phyloP scores from a whole-genome alignment of 768 basidiomycete species.

The Trametes sanguinea region DNA sequence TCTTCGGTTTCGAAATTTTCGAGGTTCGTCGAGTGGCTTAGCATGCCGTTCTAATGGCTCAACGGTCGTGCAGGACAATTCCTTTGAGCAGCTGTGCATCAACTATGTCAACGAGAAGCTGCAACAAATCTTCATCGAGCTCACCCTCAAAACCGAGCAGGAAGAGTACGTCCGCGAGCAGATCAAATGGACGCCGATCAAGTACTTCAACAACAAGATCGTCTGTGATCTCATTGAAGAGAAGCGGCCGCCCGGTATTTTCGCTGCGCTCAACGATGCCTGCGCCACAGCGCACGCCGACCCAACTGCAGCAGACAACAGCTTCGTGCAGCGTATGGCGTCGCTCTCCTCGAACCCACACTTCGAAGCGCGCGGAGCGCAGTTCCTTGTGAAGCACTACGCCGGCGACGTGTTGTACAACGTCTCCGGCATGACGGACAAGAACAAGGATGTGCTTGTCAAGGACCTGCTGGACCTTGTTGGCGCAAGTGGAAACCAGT shows the following conservation, averaged over 20 bases:
- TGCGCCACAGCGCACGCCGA: conserved; percentile 98
- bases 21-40: conserved; percentile 50
- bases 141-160: conserved; percentile 98
- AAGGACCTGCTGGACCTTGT: conserved; percentile 94
- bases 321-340: conserved; percentile 90
- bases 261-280: conserved; percentile 98
- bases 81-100: conserved; percentile 97
- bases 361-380: conserved; percentile 91
- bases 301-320: conserved; percentile 92
- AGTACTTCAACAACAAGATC: conserved; percentile 98
- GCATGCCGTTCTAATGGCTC: neutral
- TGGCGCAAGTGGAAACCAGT: conserved; percentile 75
- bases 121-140: conserved; percentile 98
- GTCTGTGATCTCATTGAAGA: conserved; percentile 99
- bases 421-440: conserved; percentile 97
- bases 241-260: conserved; percentile 93
- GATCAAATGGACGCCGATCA: conserved; percentile 99
- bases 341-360: conserved; percentile 83
- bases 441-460: conserved; percentile 97
- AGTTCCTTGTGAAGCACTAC: conserved; percentile 96
- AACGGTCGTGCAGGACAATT: conserved; percentile 68
- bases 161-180: conserved; percentile 98
- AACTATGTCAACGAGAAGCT: conserved; percentile 99
- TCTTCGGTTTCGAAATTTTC: conserved; percentile 99
- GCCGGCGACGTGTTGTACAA: conserved; percentile 99